A percentile compares a stretch with the other conserved stretches of the same genome.
These are phyloP conservation scores for Aspergillus ibericus DNA, from an alignment of 2,329 filamentous ascomycete species.

Conservation along the genomic window DNA sequence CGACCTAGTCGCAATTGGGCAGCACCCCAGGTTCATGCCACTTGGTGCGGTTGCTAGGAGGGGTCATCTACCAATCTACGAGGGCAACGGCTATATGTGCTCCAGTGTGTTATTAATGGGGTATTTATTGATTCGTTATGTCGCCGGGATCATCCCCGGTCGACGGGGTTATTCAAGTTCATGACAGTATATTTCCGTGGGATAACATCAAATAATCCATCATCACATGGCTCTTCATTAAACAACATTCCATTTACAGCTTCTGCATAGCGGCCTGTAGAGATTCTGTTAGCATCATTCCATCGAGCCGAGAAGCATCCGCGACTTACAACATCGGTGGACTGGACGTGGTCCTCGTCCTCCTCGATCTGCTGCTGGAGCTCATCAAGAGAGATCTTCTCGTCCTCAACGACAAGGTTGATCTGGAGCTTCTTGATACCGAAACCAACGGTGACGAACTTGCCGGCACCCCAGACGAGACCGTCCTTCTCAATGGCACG, in stretches of 20 bases:
- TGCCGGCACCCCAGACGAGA: constrained; percentile 91
- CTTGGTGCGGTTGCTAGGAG: neutral
- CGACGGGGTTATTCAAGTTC: constrained; percentile 30
- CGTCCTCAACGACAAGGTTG: constrained; percentile 95
- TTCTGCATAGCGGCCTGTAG: constrained; percentile 77
- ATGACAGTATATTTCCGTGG: constrained; percentile 37
- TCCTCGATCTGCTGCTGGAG: constrained; percentile 83
- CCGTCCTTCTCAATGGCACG: constrained; percentile 86
- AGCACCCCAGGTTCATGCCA: neutral
- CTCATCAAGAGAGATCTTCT: constrained; percentile 85
- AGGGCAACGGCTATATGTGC: neutral
- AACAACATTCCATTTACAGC: constrained; percentile 61
- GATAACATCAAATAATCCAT: constrained; percentile 38
- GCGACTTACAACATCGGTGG: constrained; percentile 70
- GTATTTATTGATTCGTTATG: constrained; percentile 35
- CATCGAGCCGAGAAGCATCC: neutral
- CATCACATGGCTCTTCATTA: constrained; percentile 37
- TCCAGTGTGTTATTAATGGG: constrained; percentile 10
- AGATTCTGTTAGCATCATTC: constrained; percentile 16
- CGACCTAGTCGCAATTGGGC: neutral
- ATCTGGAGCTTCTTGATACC: constrained; percentile 99
- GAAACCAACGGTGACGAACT: constrained; percentile 87
- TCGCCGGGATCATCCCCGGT: constrained; percentile 24
- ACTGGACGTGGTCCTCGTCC: constrained; percentile 95
- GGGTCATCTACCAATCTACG: neutral